Percentiles rank a stretch among this genome's conserved stretches.
phyloP scores from a whole-genome alignment of 1,139 yeast genomes.

The Pichia sp. region DNA sequence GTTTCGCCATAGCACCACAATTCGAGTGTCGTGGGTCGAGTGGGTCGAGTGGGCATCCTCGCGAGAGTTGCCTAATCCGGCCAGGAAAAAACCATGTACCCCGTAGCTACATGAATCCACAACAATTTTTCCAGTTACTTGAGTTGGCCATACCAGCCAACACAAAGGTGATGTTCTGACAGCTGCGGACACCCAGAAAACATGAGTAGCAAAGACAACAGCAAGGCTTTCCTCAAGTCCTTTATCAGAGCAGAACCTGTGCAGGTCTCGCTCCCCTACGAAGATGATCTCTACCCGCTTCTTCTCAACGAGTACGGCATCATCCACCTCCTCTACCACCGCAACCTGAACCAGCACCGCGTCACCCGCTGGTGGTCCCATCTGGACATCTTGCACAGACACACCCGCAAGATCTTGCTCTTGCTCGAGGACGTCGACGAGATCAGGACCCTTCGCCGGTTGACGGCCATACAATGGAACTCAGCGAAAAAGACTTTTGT shows the following conservation, averaged over 20 bases:
- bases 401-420: conserved; percentile 41
- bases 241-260: conserved; percentile 7
- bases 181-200: not conserved
- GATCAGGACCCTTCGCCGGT: conserved; percentile 14
- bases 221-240: conserved; percentile 2
- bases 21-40: no score
- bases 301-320: conserved; percentile 51
- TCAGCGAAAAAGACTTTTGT: conserved; percentile 8
- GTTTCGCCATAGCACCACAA: no score
- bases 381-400: conserved; percentile 59
- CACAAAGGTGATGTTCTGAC: no score
- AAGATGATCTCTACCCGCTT: conserved; percentile 1
- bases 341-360: conserved; percentile 77
- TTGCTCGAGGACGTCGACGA: conserved; percentile 26
- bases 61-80: no score
- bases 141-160: no score
- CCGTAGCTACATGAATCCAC: no score
- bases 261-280: conserved; percentile 5
- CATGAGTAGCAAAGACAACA: not conserved
- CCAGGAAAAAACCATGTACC: no score
- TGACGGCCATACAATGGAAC: conserved; percentile 12
- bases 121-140: no score
- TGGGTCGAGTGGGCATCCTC: no score
- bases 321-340: conserved; percentile 58
- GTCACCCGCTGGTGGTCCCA: conserved; percentile 73